Evolutionary conservation across 75 land plant genomes (phyloP), one percentile per base, ranked within the genome.

Genomic region (Selaginella tamariscina): DNA sequence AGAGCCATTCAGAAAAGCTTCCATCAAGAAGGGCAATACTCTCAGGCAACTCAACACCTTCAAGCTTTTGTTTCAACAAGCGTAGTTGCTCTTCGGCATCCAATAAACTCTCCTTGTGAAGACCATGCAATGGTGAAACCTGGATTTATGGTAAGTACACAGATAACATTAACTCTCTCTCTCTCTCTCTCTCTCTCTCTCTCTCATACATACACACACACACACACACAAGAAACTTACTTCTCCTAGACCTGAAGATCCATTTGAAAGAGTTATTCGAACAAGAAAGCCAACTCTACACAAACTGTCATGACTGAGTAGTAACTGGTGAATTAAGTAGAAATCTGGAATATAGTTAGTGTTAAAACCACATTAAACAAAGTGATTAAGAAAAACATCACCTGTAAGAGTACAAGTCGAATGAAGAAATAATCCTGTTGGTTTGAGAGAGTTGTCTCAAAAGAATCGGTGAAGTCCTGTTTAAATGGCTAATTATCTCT

Each of bases 111-210:
- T 85, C 92, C 26, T 70, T 33, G 56, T 85, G 80, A 1, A 78
- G 77, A 55, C 87, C 89, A 64, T 59, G 65, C 60, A 91, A 72
- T 31, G 99, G 99, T 57, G 96, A 84, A 74, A 95, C 87, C 99
- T 95, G 80, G 55, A 64, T 26, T 59, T 11, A 49, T 49, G 20
- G 20, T 20, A 11, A 49, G 54, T 11, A 20, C 54, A 49, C 20
- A 59, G 5, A 23, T 8, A 8, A 59, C 23, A 59, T 59, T 26
- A 59, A 59, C 9, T n/a, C 18, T 59, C 5, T 23, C 26, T 23
- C 23, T 23, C 2, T 59, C 18, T 59, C 2, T 2, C 8, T 21
- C n/a, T n/a, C n/a, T n/a, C n/a, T n/a, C n/a, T n/a, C n/a, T n/a
- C n/a, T n/a, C n/a, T n/a, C n/a, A n/a, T n/a, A n/a, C n/a, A n/a